phyloP scores from a whole-genome alignment of 768 basidiomycete species.

The Serendipita indica region DNA sequence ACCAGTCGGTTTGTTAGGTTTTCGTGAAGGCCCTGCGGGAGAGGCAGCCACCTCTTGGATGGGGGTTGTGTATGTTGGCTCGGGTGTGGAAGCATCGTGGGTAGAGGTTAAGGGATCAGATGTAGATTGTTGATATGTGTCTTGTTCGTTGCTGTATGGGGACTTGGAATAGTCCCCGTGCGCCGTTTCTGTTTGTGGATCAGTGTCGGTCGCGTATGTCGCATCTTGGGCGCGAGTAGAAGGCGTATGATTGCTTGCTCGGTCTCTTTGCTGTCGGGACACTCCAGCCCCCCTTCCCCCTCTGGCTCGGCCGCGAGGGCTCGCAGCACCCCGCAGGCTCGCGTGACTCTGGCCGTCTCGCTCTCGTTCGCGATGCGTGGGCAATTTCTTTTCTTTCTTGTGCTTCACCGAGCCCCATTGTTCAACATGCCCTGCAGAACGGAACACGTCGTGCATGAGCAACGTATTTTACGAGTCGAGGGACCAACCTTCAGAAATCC shows the following conservation, averaged over 20 bases:
- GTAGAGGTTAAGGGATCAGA: not conserved
- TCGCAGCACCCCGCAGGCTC: slow-evolving; percentile 27
- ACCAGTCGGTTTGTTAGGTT: slow-evolving; percentile 34
- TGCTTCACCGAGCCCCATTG: slow-evolving; percentile 74
- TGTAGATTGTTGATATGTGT: too few species aligned
- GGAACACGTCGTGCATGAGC: slow-evolving; percentile 8
- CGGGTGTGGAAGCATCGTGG: not conserved
- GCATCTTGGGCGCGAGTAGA: too few species aligned
- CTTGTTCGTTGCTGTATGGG: too few species aligned
- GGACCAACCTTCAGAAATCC: slow-evolving; percentile 56
- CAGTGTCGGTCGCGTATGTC: too few species aligned
- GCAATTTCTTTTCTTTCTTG: slow-evolving; percentile 84
- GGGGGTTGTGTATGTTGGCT: not conserved
- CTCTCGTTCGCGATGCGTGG: slow-evolving; percentile 29
- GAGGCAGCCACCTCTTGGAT: not conserved
- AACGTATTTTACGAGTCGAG: slow-evolving; percentile 17
- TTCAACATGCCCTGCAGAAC: slow-evolving; percentile 46
- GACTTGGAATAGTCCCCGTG: too few species aligned
- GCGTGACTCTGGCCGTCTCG: slow-evolving; percentile 43
- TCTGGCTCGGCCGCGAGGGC: slow-evolving; percentile 44
- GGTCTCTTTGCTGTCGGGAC: slow-evolving; percentile 27
- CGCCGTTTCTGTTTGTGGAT: too few species aligned
- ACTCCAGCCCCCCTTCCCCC: slow-evolving; percentile 36
- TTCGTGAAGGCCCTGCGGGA: not conserved
- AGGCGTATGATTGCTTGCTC: not conserved